Evolutionary conservation across 805 yeast species (phyloP).

Genomic region (Kodamaea nitidulidarum): DNA sequence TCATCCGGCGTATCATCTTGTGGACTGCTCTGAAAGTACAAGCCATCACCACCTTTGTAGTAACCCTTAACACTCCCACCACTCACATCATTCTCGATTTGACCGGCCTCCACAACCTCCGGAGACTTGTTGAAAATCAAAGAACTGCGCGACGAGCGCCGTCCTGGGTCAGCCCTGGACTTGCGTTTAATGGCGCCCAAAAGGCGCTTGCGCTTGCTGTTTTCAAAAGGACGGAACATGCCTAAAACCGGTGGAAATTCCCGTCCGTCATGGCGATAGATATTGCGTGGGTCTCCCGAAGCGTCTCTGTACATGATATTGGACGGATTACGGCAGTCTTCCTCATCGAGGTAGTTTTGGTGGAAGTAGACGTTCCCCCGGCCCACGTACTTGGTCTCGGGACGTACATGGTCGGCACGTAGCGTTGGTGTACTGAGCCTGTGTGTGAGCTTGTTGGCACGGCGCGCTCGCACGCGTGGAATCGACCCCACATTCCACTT

Average conservation of each 20-base stretch:
- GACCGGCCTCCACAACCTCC: slow-evolving; percentile 5
- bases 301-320: slow-evolving; percentile 9
- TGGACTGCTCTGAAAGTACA: slow-evolving; percentile 41
- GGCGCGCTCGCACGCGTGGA: slow-evolving; percentile 35
- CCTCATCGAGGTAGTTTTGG: slow-evolving; percentile 25
- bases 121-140: slow-evolving; percentile 3
- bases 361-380: slow-evolving; percentile 37
- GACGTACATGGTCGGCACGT: slow-evolving; percentile 6
- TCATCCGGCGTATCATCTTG: slow-evolving; percentile 61
- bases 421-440: slow-evolving; percentile 12
- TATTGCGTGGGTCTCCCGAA: slow-evolving; percentile 21
- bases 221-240: slow-evolving; percentile 41
- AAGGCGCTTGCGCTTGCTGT: slow-evolving; percentile 33
- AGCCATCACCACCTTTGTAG: slow-evolving; percentile 54
- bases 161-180: neutral
- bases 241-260: slow-evolving; percentile 15
- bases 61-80: slow-evolving; percentile 27
- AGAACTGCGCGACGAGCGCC: slow-evolving; percentile 4
- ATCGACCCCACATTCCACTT: slow-evolving; percentile 39
- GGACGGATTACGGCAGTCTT: slow-evolving; percentile 9
- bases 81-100: slow-evolving; percentile 21
- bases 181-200: slow-evolving; percentile 30
- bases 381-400: slow-evolving; percentile 26
- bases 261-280: slow-evolving; percentile 20
- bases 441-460: slow-evolving; percentile 20